Evolutionary conservation across 768 basidiomycete species (phyloP), one percentile per base, ranked within the genome.

Genomic region (Nidularia pulvinata): DNA sequence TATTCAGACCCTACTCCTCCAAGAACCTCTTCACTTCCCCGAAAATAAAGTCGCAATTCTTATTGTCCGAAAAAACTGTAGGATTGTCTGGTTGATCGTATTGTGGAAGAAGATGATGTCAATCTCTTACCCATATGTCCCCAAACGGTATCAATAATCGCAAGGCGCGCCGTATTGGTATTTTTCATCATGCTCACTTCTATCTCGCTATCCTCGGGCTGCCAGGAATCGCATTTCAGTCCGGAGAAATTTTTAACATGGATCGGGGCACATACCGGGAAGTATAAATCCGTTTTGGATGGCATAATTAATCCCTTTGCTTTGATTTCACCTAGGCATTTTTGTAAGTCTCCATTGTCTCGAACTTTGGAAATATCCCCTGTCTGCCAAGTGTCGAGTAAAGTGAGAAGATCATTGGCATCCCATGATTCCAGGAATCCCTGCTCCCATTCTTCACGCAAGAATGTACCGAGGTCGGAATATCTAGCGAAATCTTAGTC

Each of bases 231-330:
- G 39, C 39, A 54, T n/a, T 19, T 6, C 25, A 25, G 25, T 25
- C 25, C 25, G 2, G 25, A 25, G 25, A 25, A 16, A 42, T 14
- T 22, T 51, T 22, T 48, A 7, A 51, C 35, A 30, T n/a, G 45
- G 30, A 54, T 16, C 30, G 37, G 16, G 33, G 46, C 4, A 57
- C 66, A 36, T 52, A 81, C 80, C 16, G 83, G 70, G 62, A 85
- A 84, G 61, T 83, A 83, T 37, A 85, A 62, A 56, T 84, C 83
- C 1, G 80, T 83, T 68, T 80, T 82, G 57, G 75, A 77, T 4
- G 83, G 82, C 80, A 84, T 81, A 46, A 84, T 76, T 43, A 84
- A 57, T 3, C 81, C 82, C 53, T 72, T 78, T 3, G 81, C 80
- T 55, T 76, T 77, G 65, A 83, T 79, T 14, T 59, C 62, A 1